These are phyloP conservation scores for Lophiostoma macrostomum DNA, from an alignment of 495 filamentous ascomycete genomes.

Conservation along the genomic window DNA sequence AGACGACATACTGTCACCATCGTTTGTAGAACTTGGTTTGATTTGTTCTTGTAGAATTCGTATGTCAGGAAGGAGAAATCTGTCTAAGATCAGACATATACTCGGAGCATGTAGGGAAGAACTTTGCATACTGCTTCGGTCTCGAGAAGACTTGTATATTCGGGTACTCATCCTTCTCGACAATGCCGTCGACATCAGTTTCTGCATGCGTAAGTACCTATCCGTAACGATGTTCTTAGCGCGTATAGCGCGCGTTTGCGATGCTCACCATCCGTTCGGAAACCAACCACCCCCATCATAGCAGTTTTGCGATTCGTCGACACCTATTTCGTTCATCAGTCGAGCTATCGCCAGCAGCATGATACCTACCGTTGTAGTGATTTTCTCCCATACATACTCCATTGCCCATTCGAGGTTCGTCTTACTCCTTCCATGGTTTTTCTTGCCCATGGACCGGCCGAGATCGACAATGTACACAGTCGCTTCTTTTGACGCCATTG, in stretches of 20 bases:
- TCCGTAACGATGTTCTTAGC: slow-evolving; percentile 16
- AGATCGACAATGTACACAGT: slow-evolving; percentile 90
- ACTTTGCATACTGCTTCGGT: slow-evolving; percentile 54
- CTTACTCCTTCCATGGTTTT: slow-evolving; percentile 66
- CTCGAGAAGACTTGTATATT: slow-evolving; percentile 72
- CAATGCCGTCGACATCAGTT: slow-evolving; percentile 62
- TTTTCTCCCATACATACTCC: slow-evolving; percentile 95
- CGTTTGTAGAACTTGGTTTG: slow-evolving; percentile 62
- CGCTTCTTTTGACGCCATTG: slow-evolving; percentile 92
- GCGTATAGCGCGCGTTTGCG: slow-evolving; percentile 6
- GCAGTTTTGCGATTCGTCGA: slow-evolving; percentile 79
- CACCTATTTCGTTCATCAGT: slow-evolving; percentile 48
- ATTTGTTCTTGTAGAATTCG: slow-evolving; percentile 60
- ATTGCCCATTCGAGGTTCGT: slow-evolving; percentile 87
- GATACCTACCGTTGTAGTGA: slow-evolving; percentile 66
- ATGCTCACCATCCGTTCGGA: slow-evolving; percentile 67
- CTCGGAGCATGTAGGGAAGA: not conserved
- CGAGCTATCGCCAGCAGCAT: not conserved
- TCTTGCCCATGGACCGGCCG: slow-evolving; percentile 75
- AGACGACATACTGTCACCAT: slow-evolving; percentile 63
- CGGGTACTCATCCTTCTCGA: slow-evolving; percentile 63
- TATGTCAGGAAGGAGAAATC: slow-evolving; percentile 67
- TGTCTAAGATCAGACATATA: not conserved
- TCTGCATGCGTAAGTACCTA: slow-evolving; percentile 36
- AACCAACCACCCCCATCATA: slow-evolving; percentile 73